Evolutionary conservation across 2,329 filamentous ascomycete species (phyloP).

Genomic region (Stemphylium vesicarium): DNA sequence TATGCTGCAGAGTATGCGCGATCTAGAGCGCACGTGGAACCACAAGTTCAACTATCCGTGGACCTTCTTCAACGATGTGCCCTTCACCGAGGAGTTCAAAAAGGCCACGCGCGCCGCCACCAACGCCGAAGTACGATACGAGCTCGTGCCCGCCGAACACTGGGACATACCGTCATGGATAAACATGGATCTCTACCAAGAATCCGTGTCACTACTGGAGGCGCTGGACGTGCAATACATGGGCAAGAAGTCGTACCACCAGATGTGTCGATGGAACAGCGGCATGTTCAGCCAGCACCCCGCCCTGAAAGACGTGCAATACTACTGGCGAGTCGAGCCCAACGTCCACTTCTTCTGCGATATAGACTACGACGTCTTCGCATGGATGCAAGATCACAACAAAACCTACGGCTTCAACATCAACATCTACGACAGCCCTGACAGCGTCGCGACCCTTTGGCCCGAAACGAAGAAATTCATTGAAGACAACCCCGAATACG

Average conservation of each 20-base stretch:
- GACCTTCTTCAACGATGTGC: conserved; percentile 98
- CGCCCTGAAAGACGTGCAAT: conserved; percentile 79
- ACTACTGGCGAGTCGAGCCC: conserved; percentile 98
- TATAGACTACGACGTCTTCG: conserved; percentile 97
- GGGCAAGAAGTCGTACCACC: conserved; percentile 87
- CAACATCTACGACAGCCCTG: conserved; percentile 90
- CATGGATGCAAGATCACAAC: conserved; percentile 97
- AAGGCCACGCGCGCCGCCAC: conserved; percentile 77
- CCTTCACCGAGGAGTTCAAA: conserved; percentile 94
- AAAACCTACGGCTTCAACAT: conserved; percentile 99
- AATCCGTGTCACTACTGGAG: conserved; percentile 81
- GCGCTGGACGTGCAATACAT: conserved; percentile 91
- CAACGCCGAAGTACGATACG: conserved; percentile 86
- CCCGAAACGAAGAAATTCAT: conserved; percentile 95
- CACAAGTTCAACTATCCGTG: conserved; percentile 99
- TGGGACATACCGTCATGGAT: conserved; percentile 95
- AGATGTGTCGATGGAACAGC: conserved; percentile 99
- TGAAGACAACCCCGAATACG: conserved; percentile 78
- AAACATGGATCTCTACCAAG: conserved; percentile 81
- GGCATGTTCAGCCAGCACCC: conserved; percentile 98
- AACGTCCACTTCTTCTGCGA: conserved; percentile 99
- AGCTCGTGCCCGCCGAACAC: conserved; percentile 91
- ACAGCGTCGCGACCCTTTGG: conserved; percentile 88
- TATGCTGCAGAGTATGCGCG: conserved; percentile 85
- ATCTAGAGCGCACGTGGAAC: conserved; percentile 96